Evolutionary conservation across 2,329 filamentous ascomycete species (phyloP).

Genomic region (Ustilaginoidea virens): DNA sequence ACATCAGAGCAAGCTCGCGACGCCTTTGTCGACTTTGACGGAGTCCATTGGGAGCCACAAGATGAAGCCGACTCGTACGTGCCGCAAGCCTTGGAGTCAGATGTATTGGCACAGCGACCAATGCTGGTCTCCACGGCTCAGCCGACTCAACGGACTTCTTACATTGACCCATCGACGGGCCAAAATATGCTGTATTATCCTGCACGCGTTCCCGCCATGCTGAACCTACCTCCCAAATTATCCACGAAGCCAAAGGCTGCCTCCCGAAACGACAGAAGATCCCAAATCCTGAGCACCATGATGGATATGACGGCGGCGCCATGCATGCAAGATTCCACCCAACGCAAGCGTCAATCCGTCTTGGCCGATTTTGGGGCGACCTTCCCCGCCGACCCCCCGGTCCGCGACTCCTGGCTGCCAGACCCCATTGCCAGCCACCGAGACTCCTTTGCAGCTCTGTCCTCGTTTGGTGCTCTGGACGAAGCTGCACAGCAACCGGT

Average conservation of each 20-base stretch:
- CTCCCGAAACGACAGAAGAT: constrained; percentile 53
- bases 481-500: constrained; percentile 8
- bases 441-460: constrained; percentile 18
- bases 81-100: constrained; percentile 9
- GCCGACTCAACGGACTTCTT: constrained; percentile 40
- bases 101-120: constrained; percentile 12
- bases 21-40: constrained; percentile 70
- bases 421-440: constrained; percentile 27
- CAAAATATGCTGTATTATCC: constrained; percentile 90
- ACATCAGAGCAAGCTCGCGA: constrained; percentile 51
- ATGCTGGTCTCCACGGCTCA: constrained; percentile 15
- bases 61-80: constrained; percentile 14
- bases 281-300: constrained; percentile 55
- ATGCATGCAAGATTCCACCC: constrained; percentile 2
- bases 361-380: constrained; percentile 7
- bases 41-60: constrained; percentile 55
- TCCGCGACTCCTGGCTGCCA: constrained; percentile 25
- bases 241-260: constrained; percentile 54
- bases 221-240: constrained; percentile 80
- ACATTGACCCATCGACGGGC: constrained; percentile 47
- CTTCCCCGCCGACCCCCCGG: constrained; percentile 7
- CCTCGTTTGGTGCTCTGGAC: constrained; percentile 11
- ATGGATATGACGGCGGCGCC: constrained; percentile 11
- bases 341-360: constrained; percentile 10
- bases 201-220: constrained; percentile 81